phyloP scores from a whole-genome alignment of 257 asterid genomes.

The Primulina eburnea region DNA sequence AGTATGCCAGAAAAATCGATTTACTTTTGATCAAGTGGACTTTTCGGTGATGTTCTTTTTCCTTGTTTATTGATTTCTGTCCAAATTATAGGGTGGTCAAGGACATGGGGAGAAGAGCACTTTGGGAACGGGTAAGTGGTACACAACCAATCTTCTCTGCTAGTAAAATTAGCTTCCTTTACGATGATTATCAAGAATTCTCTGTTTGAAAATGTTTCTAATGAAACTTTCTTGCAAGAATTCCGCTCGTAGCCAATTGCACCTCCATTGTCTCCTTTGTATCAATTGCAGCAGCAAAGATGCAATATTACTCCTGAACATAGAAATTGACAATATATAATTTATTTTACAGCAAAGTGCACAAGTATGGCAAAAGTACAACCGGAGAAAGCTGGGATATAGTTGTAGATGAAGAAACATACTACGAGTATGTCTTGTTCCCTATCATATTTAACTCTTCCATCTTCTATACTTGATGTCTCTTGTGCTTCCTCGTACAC shows the following conservation, averaged over 20 bases:
- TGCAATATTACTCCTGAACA: not conserved
- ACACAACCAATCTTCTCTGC: constrained; percentile 8
- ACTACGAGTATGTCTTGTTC: constrained; percentile 65
- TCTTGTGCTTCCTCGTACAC: not conserved
- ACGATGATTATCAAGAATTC: not conserved
- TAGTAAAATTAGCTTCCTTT: not conserved
- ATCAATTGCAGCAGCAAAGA: not conserved
- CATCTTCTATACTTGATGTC: not conserved
- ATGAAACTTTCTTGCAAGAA: not conserved
- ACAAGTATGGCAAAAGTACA: constrained; percentile 94
- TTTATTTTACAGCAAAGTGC: constrained; percentile 76
- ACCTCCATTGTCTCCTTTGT: not conserved
- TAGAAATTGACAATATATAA: constrained; percentile 9
- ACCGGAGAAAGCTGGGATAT: constrained; percentile 99
- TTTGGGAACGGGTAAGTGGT: constrained; percentile 83
- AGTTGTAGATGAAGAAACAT: constrained; percentile 90
- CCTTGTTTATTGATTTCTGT: constrained; percentile 7
- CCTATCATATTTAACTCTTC: not conserved
- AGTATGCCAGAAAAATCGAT: not conserved
- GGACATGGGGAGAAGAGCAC: constrained; percentile 99
- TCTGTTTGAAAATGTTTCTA: not conserved
- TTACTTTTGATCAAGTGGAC: not conserved
- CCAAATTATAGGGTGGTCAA: constrained; percentile 74
- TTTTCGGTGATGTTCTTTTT: not conserved
- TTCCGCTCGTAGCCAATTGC: not conserved